phyloP scores from a whole-genome alignment of 805 yeast genomes.

The Lipomyces orientalis region DNA sequence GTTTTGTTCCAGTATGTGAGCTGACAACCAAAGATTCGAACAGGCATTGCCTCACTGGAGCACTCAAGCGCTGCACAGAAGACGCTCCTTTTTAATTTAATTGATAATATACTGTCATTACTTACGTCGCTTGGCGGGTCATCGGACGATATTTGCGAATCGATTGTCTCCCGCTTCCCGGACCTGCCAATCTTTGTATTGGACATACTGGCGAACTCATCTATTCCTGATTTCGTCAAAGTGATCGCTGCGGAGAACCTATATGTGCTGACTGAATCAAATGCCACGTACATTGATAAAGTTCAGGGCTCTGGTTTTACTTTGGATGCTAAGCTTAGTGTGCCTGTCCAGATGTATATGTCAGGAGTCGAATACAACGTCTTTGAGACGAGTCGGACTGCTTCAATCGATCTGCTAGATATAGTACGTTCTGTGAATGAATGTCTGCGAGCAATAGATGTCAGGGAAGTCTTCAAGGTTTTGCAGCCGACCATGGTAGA shows the following conservation, averaged over 20 bases:
- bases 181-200: constrained; percentile 35
- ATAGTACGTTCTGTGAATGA: constrained; percentile 10
- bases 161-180: constrained; percentile 46
- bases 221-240: constrained; percentile 21
- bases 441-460: constrained; percentile 8
- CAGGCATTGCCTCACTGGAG: not conserved
- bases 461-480: not conserved
- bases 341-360: constrained; percentile 25
- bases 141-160: constrained; percentile 30
- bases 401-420: constrained; percentile 23
- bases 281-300: constrained; percentile 27
- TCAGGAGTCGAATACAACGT: constrained; percentile 32
- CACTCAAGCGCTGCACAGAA: constrained; percentile 46
- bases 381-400: constrained; percentile 16
- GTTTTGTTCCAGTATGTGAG: constrained; percentile 3
- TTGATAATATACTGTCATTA: constrained; percentile 75
- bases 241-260: constrained; percentile 43
- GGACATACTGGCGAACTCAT: constrained; percentile 19
- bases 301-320: constrained; percentile 21
- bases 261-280: constrained; percentile 45
- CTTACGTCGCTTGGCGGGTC: constrained; percentile 58
- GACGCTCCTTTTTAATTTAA: constrained; percentile 63
- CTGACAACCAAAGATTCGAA: not conserved
- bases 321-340: not conserved
- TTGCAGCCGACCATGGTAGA: constrained; percentile 7